phyloP scores from a whole-genome alignment of 1,139 yeast genomes.

The Diutina rugosa region DNA sequence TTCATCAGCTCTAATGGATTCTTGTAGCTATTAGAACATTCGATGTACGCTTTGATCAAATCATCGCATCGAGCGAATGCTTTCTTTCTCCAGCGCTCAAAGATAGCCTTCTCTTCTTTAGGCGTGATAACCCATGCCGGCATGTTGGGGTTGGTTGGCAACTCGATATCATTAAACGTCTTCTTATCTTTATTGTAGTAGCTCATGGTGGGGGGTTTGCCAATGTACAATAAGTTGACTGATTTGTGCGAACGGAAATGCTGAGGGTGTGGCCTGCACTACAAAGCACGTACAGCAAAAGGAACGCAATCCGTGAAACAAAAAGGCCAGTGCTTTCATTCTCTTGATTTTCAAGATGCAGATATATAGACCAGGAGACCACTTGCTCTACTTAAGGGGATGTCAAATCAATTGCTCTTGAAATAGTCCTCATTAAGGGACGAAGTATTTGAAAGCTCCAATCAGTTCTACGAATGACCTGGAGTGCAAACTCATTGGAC shows the following conservation, averaged over 20 bases:
- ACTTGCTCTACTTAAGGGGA: no score
- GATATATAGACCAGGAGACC: no score
- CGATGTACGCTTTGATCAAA: slow-evolving; percentile 37
- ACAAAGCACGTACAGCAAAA: neutral
- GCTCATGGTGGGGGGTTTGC: slow-evolving; percentile 5
- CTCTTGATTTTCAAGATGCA: no score
- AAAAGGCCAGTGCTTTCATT: no score
- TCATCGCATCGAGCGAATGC: slow-evolving; percentile 66
- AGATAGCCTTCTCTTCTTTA: slow-evolving; percentile 69
- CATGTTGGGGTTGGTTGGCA: slow-evolving; percentile 34
- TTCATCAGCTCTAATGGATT: slow-evolving; percentile 53
- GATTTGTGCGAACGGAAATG: neutral
- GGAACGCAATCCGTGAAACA: no score
- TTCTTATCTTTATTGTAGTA: slow-evolving; percentile 20
- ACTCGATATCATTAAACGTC: slow-evolving; percentile 25
- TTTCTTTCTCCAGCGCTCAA: slow-evolving; percentile 64
- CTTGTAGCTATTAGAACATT: slow-evolving; percentile 23
- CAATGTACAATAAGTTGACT: neutral
- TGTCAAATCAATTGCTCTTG: no score
- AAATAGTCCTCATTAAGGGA: no score
- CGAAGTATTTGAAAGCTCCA: no score
- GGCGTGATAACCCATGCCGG: slow-evolving; percentile 86
- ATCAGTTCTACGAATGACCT: no score
- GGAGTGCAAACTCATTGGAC: no score
- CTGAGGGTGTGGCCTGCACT: neutral